phyloP scores from a whole-genome alignment of 1,284 basidiomycete species.

The Apiotrichum veenhuisii region DNA sequence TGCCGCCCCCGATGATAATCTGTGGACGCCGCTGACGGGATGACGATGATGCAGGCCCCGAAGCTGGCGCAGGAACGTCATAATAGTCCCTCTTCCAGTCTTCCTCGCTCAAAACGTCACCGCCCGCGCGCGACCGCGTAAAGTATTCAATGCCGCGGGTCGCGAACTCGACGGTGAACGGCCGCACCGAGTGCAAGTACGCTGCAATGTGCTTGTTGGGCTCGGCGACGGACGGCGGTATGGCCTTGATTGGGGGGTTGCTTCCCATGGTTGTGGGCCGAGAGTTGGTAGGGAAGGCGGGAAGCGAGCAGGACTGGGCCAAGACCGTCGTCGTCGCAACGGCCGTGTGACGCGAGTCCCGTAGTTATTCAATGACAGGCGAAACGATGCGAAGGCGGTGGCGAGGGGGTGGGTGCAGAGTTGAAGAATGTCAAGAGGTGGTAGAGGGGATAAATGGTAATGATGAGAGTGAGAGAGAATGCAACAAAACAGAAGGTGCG shows the following conservation, averaged over 20 bases:
- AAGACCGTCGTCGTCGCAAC: too few species aligned
- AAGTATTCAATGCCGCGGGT: slow-evolving; percentile 32
- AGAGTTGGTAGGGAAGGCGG: too few species aligned
- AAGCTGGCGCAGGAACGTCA: background rate
- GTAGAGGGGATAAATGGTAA: too few species aligned
- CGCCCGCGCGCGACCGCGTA: slow-evolving; percentile 34
- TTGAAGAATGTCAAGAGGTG: too few species aligned
- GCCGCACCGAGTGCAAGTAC: slow-evolving; percentile 6
- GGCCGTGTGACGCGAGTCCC: too few species aligned
- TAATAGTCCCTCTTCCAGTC: slow-evolving; percentile 9
- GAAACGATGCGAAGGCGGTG: background rate
- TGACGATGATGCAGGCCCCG: background rate
- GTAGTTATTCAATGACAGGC: too few species aligned
- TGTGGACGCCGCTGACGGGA: background rate
- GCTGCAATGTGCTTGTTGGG: slow-evolving; percentile 15
- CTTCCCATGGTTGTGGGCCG: slow-evolving; percentile 10
- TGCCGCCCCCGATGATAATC: background rate
- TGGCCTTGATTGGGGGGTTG: slow-evolving; percentile 16
- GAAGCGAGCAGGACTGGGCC: too few species aligned
- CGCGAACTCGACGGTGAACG: slow-evolving; percentile 6
- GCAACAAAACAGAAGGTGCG: too few species aligned
- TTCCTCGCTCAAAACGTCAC: slow-evolving; percentile 37
- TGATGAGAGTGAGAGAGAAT: too few species aligned
- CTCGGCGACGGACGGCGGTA: slow-evolving; percentile 13
- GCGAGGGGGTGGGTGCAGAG: background rate